Evolutionary conservation across 495 filamentous ascomycete species (phyloP).

Genomic region (Aeminium ludgeri): DNA sequence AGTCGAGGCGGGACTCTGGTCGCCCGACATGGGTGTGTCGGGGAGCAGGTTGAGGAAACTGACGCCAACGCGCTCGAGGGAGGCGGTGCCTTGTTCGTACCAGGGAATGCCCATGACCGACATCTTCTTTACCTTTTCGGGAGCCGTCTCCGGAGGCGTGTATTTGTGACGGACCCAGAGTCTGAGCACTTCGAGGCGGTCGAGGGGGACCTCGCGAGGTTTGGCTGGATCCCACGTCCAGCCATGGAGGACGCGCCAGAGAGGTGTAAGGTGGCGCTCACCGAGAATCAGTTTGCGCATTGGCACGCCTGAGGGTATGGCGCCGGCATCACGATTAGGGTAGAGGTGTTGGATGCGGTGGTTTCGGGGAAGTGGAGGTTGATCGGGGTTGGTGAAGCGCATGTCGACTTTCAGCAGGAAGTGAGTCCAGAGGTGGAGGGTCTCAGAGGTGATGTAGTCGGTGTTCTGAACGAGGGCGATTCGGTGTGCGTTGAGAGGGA

Average conservation of each 20-base stretch:
- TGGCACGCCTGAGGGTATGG: slow-evolving; percentile 19
- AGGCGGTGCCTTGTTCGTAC: slow-evolving; percentile 28
- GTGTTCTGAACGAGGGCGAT: slow-evolving; percentile 31
- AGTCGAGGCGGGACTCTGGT: too few relatives aligned
- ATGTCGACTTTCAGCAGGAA: slow-evolving; percentile 49
- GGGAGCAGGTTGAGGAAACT: neutral
- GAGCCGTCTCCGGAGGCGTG: neutral
- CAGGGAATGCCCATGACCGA: slow-evolving; percentile 32
- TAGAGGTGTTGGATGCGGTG: slow-evolving; percentile 42
- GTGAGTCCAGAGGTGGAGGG: slow-evolving; percentile 36
- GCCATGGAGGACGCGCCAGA: slow-evolving; percentile 34
- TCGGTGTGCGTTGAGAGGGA: slow-evolving; percentile 33
- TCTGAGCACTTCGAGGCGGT: slow-evolving; percentile 27
- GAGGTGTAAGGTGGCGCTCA: slow-evolving; percentile 35
- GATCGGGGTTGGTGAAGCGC: slow-evolving; percentile 36
- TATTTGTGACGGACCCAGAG: slow-evolving; percentile 29
- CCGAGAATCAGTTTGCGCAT: slow-evolving; percentile 40
- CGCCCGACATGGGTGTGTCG: too few relatives aligned
- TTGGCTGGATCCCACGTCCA: slow-evolving; percentile 5
- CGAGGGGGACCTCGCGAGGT: slow-evolving; percentile 23
- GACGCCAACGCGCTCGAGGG: slow-evolving; percentile 9
- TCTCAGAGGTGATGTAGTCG: slow-evolving; percentile 33
- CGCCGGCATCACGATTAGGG: slow-evolving; percentile 24
- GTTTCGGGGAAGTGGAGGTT: slow-evolving; percentile 29
- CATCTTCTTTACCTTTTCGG: slow-evolving; percentile 8